Percentiles rank a stretch among this genome's conserved stretches.
Conservation (phyloP, 176 grass and related monocot species). For the Thinopyrum elongatum region DNA sequence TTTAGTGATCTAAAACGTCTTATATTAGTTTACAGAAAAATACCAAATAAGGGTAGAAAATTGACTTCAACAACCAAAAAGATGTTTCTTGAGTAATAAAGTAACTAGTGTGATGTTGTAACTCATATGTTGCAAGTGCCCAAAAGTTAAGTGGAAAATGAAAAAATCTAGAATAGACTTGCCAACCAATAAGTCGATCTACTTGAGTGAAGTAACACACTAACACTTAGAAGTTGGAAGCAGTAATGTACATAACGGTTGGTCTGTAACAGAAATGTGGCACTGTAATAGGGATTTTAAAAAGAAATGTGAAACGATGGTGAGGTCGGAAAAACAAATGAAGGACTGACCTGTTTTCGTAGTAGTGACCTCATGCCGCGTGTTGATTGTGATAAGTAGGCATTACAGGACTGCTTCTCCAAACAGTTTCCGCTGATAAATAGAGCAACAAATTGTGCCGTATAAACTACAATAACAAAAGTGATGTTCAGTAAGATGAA, state of each 20-base stretch:
- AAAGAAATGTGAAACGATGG: background rate
- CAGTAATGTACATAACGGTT: background rate
- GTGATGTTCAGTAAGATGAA: slow-evolving; percentile 13
- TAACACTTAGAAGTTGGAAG: background rate
- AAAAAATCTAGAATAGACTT: background rate
- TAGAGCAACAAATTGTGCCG: slow-evolving; percentile 82
- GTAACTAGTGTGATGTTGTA: background rate
- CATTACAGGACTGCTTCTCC: slow-evolving; percentile 65
- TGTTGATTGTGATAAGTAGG: slow-evolving; percentile 88
- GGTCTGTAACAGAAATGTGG: background rate
- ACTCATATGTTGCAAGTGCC: background rate
- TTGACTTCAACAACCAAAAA: slow-evolving; percentile 14
- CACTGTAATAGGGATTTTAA: background rate
- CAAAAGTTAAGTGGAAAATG: background rate
- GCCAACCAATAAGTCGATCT: background rate
- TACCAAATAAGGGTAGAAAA: background rate
- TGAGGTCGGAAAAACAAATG: background rate
- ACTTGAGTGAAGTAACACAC: background rate
- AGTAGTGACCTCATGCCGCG: slow-evolving; percentile 78
- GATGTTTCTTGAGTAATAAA: no score
- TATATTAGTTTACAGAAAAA: no score
- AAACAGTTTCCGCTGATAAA: slow-evolving; percentile 55
- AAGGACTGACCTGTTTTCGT: slow-evolving; percentile 69
- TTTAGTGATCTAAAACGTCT: background rate
- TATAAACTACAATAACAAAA: slow-evolving; percentile 57